Evolutionary conservation across 306 rosid genomes (phyloP).

Genomic region (Trichosanthes cucumerina): DNA sequence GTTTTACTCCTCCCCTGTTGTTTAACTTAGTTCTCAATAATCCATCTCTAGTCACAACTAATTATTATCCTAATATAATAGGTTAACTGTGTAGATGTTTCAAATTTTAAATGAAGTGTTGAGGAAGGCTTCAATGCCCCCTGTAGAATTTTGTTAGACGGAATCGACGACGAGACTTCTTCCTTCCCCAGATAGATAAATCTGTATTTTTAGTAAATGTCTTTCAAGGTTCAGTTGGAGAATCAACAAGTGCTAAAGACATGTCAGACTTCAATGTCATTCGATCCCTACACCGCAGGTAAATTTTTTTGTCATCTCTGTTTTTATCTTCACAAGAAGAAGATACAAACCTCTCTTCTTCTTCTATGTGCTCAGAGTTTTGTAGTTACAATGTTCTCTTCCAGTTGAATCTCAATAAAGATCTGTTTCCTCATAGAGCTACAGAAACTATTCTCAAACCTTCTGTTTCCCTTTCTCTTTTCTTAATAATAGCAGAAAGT

Average conservation of each 20-base stretch:
- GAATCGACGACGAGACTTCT: background rate
- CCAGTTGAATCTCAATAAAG: background rate
- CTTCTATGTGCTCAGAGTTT: background rate
- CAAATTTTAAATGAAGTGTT: background rate
- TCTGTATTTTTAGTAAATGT: background rate
- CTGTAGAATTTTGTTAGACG: background rate
- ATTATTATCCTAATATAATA: background rate
- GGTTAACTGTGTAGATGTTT: slow-evolving; percentile 4
- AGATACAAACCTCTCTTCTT: background rate
- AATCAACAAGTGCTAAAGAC: background rate
- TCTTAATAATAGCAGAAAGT: background rate
- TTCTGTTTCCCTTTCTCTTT: background rate
- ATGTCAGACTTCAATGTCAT: background rate
- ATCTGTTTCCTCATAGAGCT: background rate
- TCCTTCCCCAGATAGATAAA: background rate
- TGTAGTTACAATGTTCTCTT: background rate
- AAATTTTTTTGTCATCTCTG: background rate
- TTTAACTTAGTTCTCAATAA: background rate
- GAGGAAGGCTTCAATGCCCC: background rate
- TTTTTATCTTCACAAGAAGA: background rate
- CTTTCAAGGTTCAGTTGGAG: background rate
- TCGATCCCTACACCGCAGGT: background rate
- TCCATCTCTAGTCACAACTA: background rate
- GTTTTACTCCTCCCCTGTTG: background rate
- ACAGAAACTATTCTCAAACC: background rate